A percentile compares a stretch with the other conserved stretches of the same genome.
phyloP scores from a whole-genome alignment of 2,329 filamentous ascomycete genomes.

The Pseudogymnoascus sp. region DNA sequence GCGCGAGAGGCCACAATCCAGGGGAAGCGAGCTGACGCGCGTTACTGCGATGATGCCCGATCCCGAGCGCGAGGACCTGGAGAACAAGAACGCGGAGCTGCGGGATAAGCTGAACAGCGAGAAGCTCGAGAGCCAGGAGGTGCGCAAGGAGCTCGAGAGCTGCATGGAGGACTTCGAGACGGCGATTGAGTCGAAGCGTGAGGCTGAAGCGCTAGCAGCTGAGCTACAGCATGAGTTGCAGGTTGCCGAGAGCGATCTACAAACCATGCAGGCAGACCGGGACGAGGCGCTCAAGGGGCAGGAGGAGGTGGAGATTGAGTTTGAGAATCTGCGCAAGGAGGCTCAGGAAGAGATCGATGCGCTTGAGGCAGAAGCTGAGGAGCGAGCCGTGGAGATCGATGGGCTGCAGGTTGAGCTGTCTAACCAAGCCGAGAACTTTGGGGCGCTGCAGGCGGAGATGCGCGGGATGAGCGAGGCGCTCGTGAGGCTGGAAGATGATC shows the following conservation, averaged over 20 bases:
- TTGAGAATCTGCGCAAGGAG: constrained; percentile 53
- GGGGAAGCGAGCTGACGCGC: constrained; percentile 43
- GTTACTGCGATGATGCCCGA: constrained; percentile 49
- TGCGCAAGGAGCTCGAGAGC: constrained; percentile 73
- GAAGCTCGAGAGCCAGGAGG: constrained; percentile 81
- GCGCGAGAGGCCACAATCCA: constrained; percentile 64
- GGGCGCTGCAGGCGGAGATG: constrained; percentile 89
- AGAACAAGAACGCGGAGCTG: constrained; percentile 73
- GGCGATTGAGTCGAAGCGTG: constrained; percentile 54
- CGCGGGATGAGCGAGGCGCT: constrained; percentile 82
- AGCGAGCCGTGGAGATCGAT: constrained; percentile 63
- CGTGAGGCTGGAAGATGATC: constrained; percentile 81
- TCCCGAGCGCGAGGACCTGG: constrained; percentile 74
- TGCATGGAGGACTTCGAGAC: constrained; percentile 73
- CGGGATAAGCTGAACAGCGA: constrained; percentile 81
- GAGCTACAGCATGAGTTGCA: constrained; percentile 76
- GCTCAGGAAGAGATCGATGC: constrained; percentile 59
- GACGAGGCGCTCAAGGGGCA: constrained; percentile 72
- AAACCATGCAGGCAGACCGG: constrained; percentile 71
- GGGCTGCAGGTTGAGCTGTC: constrained; percentile 64
- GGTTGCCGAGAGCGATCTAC: constrained; percentile 68
- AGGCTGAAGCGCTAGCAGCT: constrained; percentile 49
- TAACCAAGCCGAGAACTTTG: constrained; percentile 77
- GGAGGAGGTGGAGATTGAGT: constrained; percentile 50
- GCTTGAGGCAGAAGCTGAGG: constrained; percentile 64